A percentile compares a stretch with the other conserved stretches of the same genome.
Evolutionary conservation across 257 asterid genomes (phyloP).

Genomic region (Solanum rostratum): DNA sequence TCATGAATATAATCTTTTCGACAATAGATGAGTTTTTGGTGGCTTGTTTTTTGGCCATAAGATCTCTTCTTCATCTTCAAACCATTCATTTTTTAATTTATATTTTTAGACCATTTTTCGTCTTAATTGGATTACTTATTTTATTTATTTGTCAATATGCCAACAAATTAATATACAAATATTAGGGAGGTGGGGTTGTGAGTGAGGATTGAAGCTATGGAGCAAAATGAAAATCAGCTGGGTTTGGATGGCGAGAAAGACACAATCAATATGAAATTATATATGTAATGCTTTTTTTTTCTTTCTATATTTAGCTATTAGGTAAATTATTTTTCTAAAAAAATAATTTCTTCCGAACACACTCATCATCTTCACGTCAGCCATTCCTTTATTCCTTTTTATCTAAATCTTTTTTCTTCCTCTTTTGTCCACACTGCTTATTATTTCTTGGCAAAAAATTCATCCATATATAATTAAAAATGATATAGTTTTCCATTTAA

Average conservation of each 20-base stretch:
- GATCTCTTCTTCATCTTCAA: background rate
- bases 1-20: background rate
- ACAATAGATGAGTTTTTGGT: background rate
- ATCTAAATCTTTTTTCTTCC: no score
- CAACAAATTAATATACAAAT: background rate
- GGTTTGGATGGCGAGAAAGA: background rate
- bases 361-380: no score
- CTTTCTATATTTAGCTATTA: background rate
- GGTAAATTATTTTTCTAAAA: background rate
- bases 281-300: background rate
- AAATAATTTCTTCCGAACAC: background rate
- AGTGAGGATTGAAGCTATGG: background rate
- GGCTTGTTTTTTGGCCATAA: background rate
- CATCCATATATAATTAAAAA: no score
- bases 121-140: no score
- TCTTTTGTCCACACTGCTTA: no score
- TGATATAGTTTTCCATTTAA: background rate
- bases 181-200: background rate
- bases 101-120: no score
- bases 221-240: background rate
- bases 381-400: no score
- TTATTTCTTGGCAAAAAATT: no score
- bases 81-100: background rate
- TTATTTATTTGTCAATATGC: no score
- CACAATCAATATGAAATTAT: background rate